Evolutionary conservation across 2,329 filamentous ascomycete genomes (phyloP).

Genomic region (Talaromyces piceae): DNA sequence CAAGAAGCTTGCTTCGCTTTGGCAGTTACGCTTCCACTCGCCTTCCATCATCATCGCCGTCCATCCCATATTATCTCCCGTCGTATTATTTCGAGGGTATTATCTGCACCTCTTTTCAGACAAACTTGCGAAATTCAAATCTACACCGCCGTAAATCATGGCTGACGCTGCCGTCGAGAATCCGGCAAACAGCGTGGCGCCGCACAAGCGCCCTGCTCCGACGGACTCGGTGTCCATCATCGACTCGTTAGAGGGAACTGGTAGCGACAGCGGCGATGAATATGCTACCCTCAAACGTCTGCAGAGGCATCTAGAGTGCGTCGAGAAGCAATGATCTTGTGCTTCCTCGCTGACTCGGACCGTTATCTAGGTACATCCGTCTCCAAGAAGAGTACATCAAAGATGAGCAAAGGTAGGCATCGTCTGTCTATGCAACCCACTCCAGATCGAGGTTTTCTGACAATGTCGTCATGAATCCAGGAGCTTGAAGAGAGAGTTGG

Average conservation of each 20-base stretch:
- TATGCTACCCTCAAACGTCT: conserved; percentile 95
- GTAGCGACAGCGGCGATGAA: conserved; percentile 77
- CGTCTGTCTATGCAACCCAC: background rate
- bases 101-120: background rate
- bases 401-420: conserved; percentile 78
- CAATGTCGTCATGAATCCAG: conserved; percentile 38
- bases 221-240: conserved; percentile 78
- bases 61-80: background rate
- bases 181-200: conserved; percentile 63
- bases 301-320: conserved; percentile 88
- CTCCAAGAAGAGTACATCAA: conserved; percentile 99
- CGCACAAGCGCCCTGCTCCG: conserved; percentile 72
- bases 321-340: conserved; percentile 7
- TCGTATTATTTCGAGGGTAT: background rate
- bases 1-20: background rate
- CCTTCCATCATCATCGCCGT: background rate
- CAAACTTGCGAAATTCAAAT: background rate
- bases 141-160: conserved; percentile 47
- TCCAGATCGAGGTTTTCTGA: background rate
- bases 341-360: background rate
- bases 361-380: conserved; percentile 67
- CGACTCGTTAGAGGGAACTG: conserved; percentile 78
- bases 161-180: conserved; percentile 81
- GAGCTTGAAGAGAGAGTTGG: conserved; percentile 93
- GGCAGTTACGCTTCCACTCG: background rate